Percentiles rank a stretch among this genome's conserved stretches.
phyloP scores from a whole-genome alignment of 352 stramenopile species.

The Phytophthora syringae region DNA sequence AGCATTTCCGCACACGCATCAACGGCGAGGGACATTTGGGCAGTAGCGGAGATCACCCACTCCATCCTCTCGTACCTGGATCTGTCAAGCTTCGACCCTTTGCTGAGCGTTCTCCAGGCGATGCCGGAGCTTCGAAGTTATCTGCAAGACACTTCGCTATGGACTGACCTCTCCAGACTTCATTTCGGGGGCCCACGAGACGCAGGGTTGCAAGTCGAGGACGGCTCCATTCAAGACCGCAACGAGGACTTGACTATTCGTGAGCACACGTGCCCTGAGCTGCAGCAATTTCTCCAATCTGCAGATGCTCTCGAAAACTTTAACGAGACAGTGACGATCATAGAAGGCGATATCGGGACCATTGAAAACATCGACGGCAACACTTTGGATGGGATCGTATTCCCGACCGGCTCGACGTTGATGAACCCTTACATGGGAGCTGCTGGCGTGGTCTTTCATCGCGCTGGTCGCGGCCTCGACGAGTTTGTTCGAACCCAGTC shows the following conservation, averaged over 20 bases:
- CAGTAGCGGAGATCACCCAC: neutral
- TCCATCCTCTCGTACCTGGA: slow-evolving; percentile 13
- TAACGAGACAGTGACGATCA: slow-evolving; percentile 26
- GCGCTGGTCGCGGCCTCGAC: slow-evolving; percentile 43
- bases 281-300: slow-evolving; percentile 41
- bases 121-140: slow-evolving; percentile 9
- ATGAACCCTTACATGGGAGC: slow-evolving; percentile 45
- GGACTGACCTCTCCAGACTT: slow-evolving; percentile 30
- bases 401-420: slow-evolving; percentile 47
- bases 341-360: slow-evolving; percentile 36
- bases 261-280: slow-evolving; percentile 22
- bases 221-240: neutral
- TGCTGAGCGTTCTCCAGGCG: slow-evolving; percentile 3
- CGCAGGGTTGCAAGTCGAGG: slow-evolving; percentile 9
- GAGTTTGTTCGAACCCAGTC: slow-evolving; percentile 33
- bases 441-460: slow-evolving; percentile 45
- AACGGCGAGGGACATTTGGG: neutral
- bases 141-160: slow-evolving; percentile 39
- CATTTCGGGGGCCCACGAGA: slow-evolving; percentile 30
- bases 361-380: slow-evolving; percentile 30
- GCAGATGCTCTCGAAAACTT: slow-evolving; percentile 36
- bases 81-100: neutral
- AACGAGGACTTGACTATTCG: slow-evolving; percentile 28
- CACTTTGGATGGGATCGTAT: slow-evolving; percentile 54
- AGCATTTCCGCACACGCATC: neutral